These are phyloP conservation scores for Ganoderma sinense DNA, from an alignment of 1,284 basidiomycete species.

Conservation along the genomic window DNA sequence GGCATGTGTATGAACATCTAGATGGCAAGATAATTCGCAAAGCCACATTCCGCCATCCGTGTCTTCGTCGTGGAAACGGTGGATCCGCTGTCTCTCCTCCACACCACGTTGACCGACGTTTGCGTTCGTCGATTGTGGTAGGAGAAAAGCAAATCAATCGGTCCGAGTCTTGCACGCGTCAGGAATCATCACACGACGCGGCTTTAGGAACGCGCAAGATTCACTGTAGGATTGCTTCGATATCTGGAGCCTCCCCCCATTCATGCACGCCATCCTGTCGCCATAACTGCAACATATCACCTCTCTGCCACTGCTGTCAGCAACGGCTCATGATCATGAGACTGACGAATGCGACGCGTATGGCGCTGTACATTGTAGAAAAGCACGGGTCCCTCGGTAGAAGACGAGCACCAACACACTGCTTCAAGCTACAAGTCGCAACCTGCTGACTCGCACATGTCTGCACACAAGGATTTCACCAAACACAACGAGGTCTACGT, in stretches of 20 bases:
- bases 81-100: background rate
- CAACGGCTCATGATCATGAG: background rate
- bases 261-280: constrained; percentile 24
- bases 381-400: constrained; percentile 21
- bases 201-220: background rate
- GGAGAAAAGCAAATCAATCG: background rate
- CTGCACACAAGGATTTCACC: constrained; percentile 42
- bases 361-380: constrained; percentile 19
- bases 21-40: background rate
- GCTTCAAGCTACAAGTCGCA: constrained; percentile 16
- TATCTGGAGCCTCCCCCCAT: background rate
- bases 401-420: constrained; percentile 20
- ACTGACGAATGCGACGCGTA: constrained; percentile 1
- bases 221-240: background rate
- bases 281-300: constrained; percentile 13
- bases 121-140: background rate
- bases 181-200: background rate
- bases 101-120: too few relatives aligned
- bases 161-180: background rate
- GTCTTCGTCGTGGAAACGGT: background rate
- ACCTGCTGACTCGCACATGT: constrained; percentile 29
- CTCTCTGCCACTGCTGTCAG: constrained; percentile 1
- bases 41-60: background rate
- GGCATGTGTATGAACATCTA: background rate
- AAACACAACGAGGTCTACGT: constrained; percentile 50